Percentiles rank a stretch among this genome's conserved stretches.
Conservation (phyloP, 225 moss, liverwort and hornwort genomes). For the Physcomitrium patens region DNA sequence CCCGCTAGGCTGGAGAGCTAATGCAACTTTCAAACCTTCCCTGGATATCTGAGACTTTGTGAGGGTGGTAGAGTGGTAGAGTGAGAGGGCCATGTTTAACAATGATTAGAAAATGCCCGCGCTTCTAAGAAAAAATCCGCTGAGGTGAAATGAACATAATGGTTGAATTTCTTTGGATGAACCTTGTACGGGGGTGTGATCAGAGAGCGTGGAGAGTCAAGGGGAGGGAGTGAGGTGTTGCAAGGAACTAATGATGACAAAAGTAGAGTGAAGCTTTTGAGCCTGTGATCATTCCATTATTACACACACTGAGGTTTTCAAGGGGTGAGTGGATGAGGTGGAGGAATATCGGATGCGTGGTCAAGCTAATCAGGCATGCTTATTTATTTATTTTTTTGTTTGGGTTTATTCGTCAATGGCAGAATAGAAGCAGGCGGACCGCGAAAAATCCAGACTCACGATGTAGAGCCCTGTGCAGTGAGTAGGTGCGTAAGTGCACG, state of each 20-base stretch:
- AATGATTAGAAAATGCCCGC: constrained; percentile 35
- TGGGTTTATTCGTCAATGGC: too few relatives aligned
- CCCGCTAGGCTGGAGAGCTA: constrained; percentile 37
- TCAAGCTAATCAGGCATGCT: too few relatives aligned
- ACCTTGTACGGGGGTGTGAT: background rate
- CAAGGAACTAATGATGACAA: background rate
- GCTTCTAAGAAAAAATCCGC: constrained; percentile 36
- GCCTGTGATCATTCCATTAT: constrained; percentile 29
- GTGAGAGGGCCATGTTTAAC: background rate
- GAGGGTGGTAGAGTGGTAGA: background rate
- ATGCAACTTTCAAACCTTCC: constrained; percentile 44
- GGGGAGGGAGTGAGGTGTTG: too few relatives aligned
- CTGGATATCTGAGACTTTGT: constrained; percentile 43
- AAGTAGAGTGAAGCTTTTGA: constrained; percentile 32
- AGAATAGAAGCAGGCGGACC: too few relatives aligned
- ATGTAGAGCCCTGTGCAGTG: too few relatives aligned
- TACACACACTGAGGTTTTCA: constrained; percentile 32
- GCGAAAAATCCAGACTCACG: too few relatives aligned
- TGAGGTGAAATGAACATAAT: constrained; percentile 30
- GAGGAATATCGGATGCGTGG: too few relatives aligned
- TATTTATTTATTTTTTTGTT: too few relatives aligned
- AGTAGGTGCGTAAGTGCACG: too few relatives aligned
- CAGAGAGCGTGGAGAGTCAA: too few relatives aligned
- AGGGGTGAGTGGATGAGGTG: too few relatives aligned
- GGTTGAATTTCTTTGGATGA: constrained; percentile 41